Evolutionary conservation across 2,329 filamentous ascomycete genomes (phyloP), one percentile per base, ranked within the genome.

Genomic region (Penicillium frequentans): DNA sequence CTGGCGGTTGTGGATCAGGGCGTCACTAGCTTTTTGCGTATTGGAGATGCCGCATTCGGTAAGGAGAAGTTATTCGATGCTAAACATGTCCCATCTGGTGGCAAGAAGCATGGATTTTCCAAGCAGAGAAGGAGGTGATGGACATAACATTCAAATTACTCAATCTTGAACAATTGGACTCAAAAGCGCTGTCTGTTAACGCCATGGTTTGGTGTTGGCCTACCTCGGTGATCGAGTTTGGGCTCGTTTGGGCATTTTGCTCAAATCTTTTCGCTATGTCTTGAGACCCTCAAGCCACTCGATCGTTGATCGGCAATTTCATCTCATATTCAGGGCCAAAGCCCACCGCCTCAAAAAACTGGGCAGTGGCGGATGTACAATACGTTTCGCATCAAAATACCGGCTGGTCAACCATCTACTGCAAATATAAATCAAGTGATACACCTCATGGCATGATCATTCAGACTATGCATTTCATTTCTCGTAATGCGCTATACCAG

Each of bases 1-100:
- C 73, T 99, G 24, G 95, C 93, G 0, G 84, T 98, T 2, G 92
- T 97, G 33, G 95, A 98, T 71, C 85, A 91, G 61, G 95, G 95
- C 0, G 82, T 98, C 23, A 89, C 93, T 46, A 98, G 93, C 72
- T 98, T 93, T 71, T 80, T 97, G 68, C 81, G 90, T 24, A 82
- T 97, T 57, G 86, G 84, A 1, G 92, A 98, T 77, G 87, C 86
- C 11, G 88, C 87, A 1, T 97, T 97, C 75, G 88, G 82, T 0
- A 83, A 86, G 60, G 91, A 96, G 73, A 85, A 77, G 72, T 68
- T 96, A 37, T 91, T 86, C 67, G 85, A 87, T 68, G 63, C 69
- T 26, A 68, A 67, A 48, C 65, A 64, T 46, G 54, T 58, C 19
- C 59, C 65, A 11, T 61, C 60, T n/a, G 70, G 71, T 0, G 62